Percentiles rank a stretch among this genome's conserved stretches.
phyloP scores from a whole-genome alignment of 768 basidiomycete genomes.

The Steccherinum ochraceum region DNA sequence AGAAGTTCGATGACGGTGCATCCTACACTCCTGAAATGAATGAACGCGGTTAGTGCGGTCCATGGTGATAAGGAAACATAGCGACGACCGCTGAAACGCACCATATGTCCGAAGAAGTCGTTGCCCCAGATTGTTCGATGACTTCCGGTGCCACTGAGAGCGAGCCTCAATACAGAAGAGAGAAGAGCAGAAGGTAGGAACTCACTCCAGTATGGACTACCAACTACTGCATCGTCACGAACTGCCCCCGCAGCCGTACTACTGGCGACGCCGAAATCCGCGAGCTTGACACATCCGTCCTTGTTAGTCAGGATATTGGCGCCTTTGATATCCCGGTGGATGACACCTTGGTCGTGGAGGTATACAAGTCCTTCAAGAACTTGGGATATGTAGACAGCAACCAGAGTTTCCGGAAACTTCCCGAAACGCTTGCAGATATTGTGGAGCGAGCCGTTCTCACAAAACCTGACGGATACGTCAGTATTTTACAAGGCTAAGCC shows the following conservation, averaged over 20 bases:
- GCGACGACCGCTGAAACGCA: constrained; percentile 25
- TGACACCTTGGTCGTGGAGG: constrained; percentile 98
- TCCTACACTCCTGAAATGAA: constrained; percentile 63
- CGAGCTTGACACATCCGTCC: constrained; percentile 97
- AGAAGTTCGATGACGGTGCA: constrained; percentile 97
- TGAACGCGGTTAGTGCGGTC: background rate
- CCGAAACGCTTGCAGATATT: constrained; percentile 96
- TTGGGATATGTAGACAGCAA: constrained; percentile 95
- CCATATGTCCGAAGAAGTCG: constrained; percentile 97
- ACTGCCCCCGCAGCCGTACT: constrained; percentile 68
- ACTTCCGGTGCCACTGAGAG: constrained; percentile 92
- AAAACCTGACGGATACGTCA: constrained; percentile 52
- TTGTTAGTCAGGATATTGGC: constrained; percentile 99
- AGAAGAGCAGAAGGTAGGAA: constrained; percentile 11
- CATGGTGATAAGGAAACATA: background rate
- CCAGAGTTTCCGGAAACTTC: constrained; percentile 96
- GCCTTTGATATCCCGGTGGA: constrained; percentile 98
- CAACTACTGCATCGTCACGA: constrained; percentile 88
- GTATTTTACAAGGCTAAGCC: background rate
- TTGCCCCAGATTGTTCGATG: constrained; percentile 96
- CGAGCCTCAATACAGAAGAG: constrained; percentile 2
- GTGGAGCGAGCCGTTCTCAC: constrained; percentile 96
- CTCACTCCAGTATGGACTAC: constrained; percentile 98
- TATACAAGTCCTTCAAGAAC: constrained; percentile 94
- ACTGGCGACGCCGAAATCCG: constrained; percentile 95